Evolutionary conservation across 371 early-diverging fungal species (phyloP), one percentile per base, ranked within the genome.

Genomic region (Mortierella sp.): DNA sequence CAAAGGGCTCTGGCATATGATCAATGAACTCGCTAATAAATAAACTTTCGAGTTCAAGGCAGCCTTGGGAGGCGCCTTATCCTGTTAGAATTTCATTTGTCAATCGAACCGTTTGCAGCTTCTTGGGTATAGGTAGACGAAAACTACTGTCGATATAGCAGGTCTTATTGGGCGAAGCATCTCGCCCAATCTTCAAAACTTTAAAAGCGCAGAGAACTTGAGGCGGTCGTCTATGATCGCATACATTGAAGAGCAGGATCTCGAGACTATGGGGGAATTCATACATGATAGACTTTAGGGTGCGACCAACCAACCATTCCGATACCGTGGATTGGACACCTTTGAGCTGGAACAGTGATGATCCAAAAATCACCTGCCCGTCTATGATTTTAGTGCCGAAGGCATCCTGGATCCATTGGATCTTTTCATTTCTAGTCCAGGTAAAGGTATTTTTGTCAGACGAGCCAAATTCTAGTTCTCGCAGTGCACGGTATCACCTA

Each of bases 211-310:
- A 75, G 22, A 65, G 62, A 6, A 53, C 59, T 22, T 28, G 19
- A 11, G 11, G 60, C 0, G 65, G 55, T n/a, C 52, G 59, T 0
- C 32, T 6, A 32, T 74, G 53, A 16, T 74, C 55, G 55, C 59
- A 69, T 19, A 60, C 69, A 47, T 59, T 65, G 50, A 47, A 43
- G 61, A 69, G 62, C 8, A 65, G 16, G 28, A 10, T 22, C 38
- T 68, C 70, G 16, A 75, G 53, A 43, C 75, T 65, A 21, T 75
- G 70, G n/a, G 53, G 32, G 41, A 75, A 75, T 19, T 53, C 58
- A 22, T 28, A 33, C 21, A 32, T 10, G 53, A 69, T 9, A 3
- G 69, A 65, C 0, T 59, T 52, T 16, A 69, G 24, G 40, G 41
- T 45, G 55, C 32, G 24, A 7, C 70, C 75, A 1, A 55, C 45